phyloP scores from a whole-genome alignment of 2,329 filamentous ascomycete species.

The Penicillium rolfsii region DNA sequence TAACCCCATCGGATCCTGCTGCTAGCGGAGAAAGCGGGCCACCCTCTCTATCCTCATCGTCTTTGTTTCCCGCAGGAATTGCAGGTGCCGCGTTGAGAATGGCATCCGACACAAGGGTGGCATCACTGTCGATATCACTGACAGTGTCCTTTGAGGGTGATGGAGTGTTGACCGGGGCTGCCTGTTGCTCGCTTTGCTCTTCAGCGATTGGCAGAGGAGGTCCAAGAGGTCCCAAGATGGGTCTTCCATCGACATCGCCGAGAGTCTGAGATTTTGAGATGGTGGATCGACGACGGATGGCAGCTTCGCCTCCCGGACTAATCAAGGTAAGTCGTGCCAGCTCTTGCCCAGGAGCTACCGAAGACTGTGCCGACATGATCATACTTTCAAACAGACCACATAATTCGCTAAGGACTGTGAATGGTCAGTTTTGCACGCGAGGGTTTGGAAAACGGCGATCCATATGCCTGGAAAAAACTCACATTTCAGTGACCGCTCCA shows the following conservation, averaged over 20 bases:
- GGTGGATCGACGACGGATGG: constrained; percentile 54
- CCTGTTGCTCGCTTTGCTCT: constrained; percentile 15
- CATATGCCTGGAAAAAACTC: constrained; percentile 43
- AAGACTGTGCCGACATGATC: constrained; percentile 63
- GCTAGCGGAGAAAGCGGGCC: constrained; percentile 28
- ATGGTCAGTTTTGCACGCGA: background rate
- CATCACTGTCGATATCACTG: constrained; percentile 38
- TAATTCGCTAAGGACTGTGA: constrained; percentile 73
- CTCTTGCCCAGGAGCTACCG: constrained; percentile 72
- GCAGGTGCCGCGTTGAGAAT: constrained; percentile 24
- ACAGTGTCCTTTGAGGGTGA: constrained; percentile 28
- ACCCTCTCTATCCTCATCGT: constrained; percentile 46
- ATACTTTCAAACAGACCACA: constrained; percentile 71
- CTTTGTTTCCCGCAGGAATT: constrained; percentile 41
- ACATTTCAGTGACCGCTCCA: constrained; percentile 72
- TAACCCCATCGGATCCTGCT: background rate
- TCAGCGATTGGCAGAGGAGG: constrained; percentile 39
- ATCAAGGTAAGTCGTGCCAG: constrained; percentile 80
- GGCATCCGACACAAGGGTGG: constrained; percentile 42
- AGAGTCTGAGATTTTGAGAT: constrained; percentile 38
- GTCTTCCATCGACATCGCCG: constrained; percentile 50
- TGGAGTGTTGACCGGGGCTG: constrained; percentile 22
- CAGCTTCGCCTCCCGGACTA: constrained; percentile 58
- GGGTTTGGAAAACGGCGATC: background rate
- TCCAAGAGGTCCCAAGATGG: constrained; percentile 51